Conservation (phyloP, 352 stramenopile genomes). For the Pythium aphanidermatum region DNA sequence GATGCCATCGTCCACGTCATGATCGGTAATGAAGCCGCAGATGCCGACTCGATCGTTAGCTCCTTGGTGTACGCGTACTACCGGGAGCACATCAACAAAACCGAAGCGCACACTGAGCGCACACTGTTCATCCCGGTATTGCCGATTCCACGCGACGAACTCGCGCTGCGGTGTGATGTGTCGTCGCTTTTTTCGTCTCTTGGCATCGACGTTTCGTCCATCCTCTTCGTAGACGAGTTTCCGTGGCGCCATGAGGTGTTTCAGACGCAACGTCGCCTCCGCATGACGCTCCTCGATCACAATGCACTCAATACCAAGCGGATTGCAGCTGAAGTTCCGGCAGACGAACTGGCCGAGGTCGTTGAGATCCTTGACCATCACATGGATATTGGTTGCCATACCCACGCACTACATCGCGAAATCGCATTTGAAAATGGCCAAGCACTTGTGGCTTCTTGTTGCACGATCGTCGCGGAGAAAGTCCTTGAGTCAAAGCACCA, state of each 20-base stretch:
- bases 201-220: conserved; percentile 37
- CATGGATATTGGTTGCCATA: conserved; percentile 50
- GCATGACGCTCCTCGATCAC: conserved; percentile 64
- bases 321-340: conserved; percentile 15
- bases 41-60: conserved; percentile 83
- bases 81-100: conserved; percentile 18
- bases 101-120: background rate
- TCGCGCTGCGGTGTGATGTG: conserved; percentile 65
- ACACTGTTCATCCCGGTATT: conserved; percentile 43
- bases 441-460: conserved; percentile 65
- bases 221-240: conserved; percentile 79
- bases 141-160: conserved; percentile 51
- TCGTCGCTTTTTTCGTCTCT: conserved; percentile 49
- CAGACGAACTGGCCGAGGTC: conserved; percentile 26
- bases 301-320: conserved; percentile 65
- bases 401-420: conserved; percentile 28
- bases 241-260: conserved; percentile 33
- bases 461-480: conserved; percentile 73
- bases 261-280: conserved; percentile 16
- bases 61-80: conserved; percentile 60
- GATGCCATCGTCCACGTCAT: conserved; percentile 39
- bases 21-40: conserved; percentile 74
- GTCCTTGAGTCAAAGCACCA: conserved; percentile 18
- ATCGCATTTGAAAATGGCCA: conserved; percentile 67
- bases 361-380: conserved; percentile 81